A percentile compares a stretch with the other conserved stretches of the same genome.
Evolutionary conservation across 495 filamentous ascomycete species (phyloP).

Genomic region (Pseudomonodictys pantanalensis): DNA sequence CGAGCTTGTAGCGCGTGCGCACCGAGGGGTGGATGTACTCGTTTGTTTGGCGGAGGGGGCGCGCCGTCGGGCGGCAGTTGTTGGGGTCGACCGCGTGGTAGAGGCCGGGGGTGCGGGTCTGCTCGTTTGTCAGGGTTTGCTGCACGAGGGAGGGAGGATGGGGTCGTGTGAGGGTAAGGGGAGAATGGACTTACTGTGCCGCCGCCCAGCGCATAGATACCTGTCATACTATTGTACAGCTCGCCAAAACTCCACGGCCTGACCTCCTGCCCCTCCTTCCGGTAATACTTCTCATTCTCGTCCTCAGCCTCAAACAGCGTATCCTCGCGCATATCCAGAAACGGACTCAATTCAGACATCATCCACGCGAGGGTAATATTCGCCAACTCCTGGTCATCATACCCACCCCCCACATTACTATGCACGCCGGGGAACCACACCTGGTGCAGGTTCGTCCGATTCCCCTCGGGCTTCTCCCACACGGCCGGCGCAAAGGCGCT

Average conservation of each 20-base stretch:
- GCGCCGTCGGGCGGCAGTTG: slow-evolving; percentile 42
- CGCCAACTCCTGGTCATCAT: slow-evolving; percentile 58
- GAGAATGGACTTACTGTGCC: slow-evolving; percentile 38
- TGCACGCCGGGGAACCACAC: slow-evolving; percentile 74
- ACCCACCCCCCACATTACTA: slow-evolving; percentile 63
- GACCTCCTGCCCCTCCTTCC: slow-evolving; percentile 48
- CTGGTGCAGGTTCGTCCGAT: slow-evolving; percentile 56
- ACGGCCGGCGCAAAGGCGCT: slow-evolving; percentile 62
- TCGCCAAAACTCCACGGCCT: slow-evolving; percentile 60
- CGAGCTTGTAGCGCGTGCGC: slow-evolving; percentile 53
- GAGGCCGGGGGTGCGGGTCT: slow-evolving; percentile 55
- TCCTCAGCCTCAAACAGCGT: slow-evolving; percentile 52
- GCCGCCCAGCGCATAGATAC: slow-evolving; percentile 54
- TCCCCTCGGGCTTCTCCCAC: slow-evolving; percentile 53
- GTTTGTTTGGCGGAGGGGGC: slow-evolving; percentile 56
- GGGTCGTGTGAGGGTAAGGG: no score
- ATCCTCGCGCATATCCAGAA: slow-evolving; percentile 56
- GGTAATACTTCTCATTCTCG: slow-evolving; percentile 48
- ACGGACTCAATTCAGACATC: slow-evolving; percentile 64
- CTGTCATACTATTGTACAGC: slow-evolving; percentile 49
- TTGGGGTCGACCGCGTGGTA: slow-evolving; percentile 56
- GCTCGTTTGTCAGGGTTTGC: not conserved
- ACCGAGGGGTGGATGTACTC: slow-evolving; percentile 65
- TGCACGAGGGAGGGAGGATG: not conserved
- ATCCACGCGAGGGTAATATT: slow-evolving; percentile 70